phyloP scores from a whole-genome alignment of 805 yeast genomes.

The Wickerhamiella brachini region DNA sequence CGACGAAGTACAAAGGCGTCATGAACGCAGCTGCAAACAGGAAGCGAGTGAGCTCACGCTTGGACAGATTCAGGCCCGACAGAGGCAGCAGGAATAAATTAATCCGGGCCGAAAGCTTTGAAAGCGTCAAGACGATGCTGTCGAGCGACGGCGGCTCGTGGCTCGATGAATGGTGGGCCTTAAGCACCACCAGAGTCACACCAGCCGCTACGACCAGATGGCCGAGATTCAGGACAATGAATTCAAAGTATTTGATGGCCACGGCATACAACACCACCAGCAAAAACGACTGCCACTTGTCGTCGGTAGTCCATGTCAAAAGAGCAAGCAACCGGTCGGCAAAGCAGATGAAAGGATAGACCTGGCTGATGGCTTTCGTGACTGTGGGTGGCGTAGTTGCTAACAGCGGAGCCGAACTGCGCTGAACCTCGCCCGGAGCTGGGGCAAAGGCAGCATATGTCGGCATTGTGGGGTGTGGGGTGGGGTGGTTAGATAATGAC shows the following conservation, averaged over 20 bases:
- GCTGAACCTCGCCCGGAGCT: slow-evolving; percentile 26
- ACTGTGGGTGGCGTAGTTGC: slow-evolving; percentile 85
- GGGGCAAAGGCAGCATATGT: slow-evolving; percentile 28
- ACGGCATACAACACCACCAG: slow-evolving; percentile 42
- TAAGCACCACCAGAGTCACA: slow-evolving; percentile 32
- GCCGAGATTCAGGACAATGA: slow-evolving; percentile 66
- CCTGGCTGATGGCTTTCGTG: slow-evolving; percentile 63
- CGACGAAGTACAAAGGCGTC: slow-evolving; percentile 69
- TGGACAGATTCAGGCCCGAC: slow-evolving; percentile 51
- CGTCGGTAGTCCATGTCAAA: slow-evolving; percentile 85
- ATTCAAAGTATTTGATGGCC: slow-evolving; percentile 62
- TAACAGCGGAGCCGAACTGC: slow-evolving; percentile 63
- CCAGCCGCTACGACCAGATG: slow-evolving; percentile 53
- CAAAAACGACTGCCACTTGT: slow-evolving; percentile 59
- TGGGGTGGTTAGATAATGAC: background rate
- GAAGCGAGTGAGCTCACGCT: slow-evolving; percentile 66
- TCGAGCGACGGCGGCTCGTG: slow-evolving; percentile 66
- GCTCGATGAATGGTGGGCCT: slow-evolving; percentile 13
- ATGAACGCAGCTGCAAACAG: slow-evolving; percentile 72
- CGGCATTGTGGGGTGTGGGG: slow-evolving; percentile 10
- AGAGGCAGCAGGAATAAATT: slow-evolving; percentile 74
- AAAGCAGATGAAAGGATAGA: slow-evolving; percentile 74
- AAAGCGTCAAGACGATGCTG: slow-evolving; percentile 64
- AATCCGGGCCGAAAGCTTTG: slow-evolving; percentile 59
- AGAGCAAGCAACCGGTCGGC: slow-evolving; percentile 57